A percentile compares a stretch with the other conserved stretches of the same genome.
Evolutionary conservation across 805 yeast genomes (phyloP).

Genomic region (Ogataea polymorpha): DNA sequence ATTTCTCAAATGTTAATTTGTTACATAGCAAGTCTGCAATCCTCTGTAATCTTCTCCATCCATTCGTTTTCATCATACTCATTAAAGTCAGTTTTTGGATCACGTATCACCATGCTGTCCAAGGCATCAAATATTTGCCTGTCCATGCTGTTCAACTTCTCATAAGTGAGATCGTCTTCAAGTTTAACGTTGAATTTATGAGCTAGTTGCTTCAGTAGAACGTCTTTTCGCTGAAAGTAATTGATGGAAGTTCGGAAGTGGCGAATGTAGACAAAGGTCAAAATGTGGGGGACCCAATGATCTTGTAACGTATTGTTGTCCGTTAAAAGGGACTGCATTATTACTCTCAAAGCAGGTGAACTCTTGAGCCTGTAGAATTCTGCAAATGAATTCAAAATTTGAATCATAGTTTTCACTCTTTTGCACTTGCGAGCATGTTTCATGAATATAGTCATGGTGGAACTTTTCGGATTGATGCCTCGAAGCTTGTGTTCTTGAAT

Average conservation of each 20-base stretch:
- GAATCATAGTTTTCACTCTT: constrained; percentile 16
- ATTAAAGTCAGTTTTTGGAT: not conserved
- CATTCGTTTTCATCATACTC: constrained; percentile 3
- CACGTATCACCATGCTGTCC: not conserved
- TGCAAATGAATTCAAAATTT: constrained; percentile 17
- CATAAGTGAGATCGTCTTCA: constrained; percentile 3
- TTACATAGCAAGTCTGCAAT: not conserved
- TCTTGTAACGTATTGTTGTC: constrained; percentile 12
- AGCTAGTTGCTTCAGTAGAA: constrained; percentile 16
- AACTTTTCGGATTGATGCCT: constrained; percentile 12
- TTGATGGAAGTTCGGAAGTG: constrained; percentile 19
- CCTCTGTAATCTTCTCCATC: constrained; percentile 3
- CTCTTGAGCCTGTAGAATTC: constrained; percentile 13
- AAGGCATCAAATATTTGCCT: not conserved
- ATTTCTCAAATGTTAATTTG: not conserved
- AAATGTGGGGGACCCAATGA: constrained; percentile 18
- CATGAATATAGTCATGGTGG: constrained; percentile 24
- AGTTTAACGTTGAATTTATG: constrained; percentile 13
- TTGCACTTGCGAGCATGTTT: constrained; percentile 13
- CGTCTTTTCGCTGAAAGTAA: constrained; percentile 17
- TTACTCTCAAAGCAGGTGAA: constrained; percentile 14
- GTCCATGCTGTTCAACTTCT: constrained; percentile 1
- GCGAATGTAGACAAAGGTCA: constrained; percentile 18
- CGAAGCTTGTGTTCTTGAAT: not conserved
- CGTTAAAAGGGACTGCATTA: constrained; percentile 15